A percentile compares a stretch with the other conserved stretches of the same genome.
Conservation (phyloP, 2,329 filamentous ascomycete species). For the Sporothrix mexicana region DNA sequence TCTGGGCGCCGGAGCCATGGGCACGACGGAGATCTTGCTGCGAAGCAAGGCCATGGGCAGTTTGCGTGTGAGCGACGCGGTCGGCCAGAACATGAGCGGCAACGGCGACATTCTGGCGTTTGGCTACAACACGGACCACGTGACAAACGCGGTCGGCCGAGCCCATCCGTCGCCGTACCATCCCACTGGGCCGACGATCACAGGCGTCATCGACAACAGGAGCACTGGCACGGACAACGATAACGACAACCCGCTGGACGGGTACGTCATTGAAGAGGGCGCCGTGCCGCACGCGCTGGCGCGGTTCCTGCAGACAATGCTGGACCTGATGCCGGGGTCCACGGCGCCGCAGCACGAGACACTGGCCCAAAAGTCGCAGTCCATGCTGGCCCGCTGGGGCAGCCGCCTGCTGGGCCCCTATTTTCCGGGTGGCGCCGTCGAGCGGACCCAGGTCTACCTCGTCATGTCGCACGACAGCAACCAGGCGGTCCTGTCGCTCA, state of each 20-base stretch:
- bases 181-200: constrained; percentile 67
- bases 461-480: constrained; percentile 71
- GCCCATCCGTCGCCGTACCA: constrained; percentile 56
- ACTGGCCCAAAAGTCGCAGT: constrained; percentile 51
- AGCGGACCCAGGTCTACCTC: constrained; percentile 67
- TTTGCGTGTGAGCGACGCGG: constrained; percentile 60
- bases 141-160: constrained; percentile 62
- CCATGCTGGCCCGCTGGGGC: constrained; percentile 55
- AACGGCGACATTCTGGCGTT: constrained; percentile 71
- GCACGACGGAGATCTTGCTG: constrained; percentile 69
- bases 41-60: constrained; percentile 66
- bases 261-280: constrained; percentile 69
- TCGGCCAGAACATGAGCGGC: constrained; percentile 67
- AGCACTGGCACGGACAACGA: constrained; percentile 41
- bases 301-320: constrained; percentile 60
- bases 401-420: constrained; percentile 66
- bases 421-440: constrained; percentile 59
- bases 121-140: constrained; percentile 65
- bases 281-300: constrained; percentile 63
- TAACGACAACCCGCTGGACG: constrained; percentile 61
- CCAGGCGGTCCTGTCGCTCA: constrained; percentile 64
- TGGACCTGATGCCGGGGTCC: constrained; percentile 60
- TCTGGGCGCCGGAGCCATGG: constrained; percentile 68
- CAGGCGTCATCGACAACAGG: constrained; percentile 65
- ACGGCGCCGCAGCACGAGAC: constrained; percentile 48